phyloP scores from a whole-genome alignment of 2,329 filamentous ascomycete genomes.

The Graphilbum ipis-grandicollis region DNA sequence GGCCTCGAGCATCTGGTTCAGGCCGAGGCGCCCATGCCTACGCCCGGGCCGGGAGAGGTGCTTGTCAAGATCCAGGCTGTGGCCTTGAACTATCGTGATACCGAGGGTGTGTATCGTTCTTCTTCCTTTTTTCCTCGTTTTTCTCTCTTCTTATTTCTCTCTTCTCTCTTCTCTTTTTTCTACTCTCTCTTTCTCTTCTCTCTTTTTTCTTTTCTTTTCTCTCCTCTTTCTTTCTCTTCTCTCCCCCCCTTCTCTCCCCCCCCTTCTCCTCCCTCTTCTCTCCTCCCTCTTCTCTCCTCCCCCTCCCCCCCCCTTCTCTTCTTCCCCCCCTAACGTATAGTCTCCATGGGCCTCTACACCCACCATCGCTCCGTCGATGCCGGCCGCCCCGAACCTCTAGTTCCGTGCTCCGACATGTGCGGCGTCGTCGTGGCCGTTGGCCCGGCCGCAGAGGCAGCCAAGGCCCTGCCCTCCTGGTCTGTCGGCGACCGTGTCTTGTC shows the following conservation, averaged over 20 bases:
- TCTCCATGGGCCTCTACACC: conserved; percentile 47
- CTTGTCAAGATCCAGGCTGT: conserved; percentile 28
- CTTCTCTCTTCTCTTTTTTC: too few relatives aligned
- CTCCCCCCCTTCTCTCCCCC: too few relatives aligned
- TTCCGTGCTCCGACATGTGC: conserved; percentile 56
- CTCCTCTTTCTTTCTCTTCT: too few relatives aligned
- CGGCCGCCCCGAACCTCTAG: conserved; percentile 23
- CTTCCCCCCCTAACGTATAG: conserved; percentile 23
- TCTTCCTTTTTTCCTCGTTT: conserved; percentile 3
- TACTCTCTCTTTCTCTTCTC: too few relatives aligned
- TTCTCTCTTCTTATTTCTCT: not conserved
- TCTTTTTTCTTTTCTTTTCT: too few relatives aligned
- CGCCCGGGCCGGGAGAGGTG: conserved; percentile 31
- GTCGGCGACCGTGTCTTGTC: conserved; percentile 48
- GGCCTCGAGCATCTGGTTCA: conserved; percentile 35
- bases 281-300: too few relatives aligned
- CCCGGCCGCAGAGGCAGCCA: not conserved
- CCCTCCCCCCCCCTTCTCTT: too few relatives aligned
- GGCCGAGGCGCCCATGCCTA: conserved; percentile 25
- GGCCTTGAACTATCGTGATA: conserved; percentile 32
- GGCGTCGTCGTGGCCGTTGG: conserved; percentile 38
- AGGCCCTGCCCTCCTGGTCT: conserved; percentile 19
- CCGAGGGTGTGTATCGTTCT: conserved; percentile 20
- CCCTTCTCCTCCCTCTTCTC: too few relatives aligned
- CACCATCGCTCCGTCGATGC: conserved; percentile 38